Conservation (phyloP, 139 green algal species). For the Ostreobium quekettii region DNA sequence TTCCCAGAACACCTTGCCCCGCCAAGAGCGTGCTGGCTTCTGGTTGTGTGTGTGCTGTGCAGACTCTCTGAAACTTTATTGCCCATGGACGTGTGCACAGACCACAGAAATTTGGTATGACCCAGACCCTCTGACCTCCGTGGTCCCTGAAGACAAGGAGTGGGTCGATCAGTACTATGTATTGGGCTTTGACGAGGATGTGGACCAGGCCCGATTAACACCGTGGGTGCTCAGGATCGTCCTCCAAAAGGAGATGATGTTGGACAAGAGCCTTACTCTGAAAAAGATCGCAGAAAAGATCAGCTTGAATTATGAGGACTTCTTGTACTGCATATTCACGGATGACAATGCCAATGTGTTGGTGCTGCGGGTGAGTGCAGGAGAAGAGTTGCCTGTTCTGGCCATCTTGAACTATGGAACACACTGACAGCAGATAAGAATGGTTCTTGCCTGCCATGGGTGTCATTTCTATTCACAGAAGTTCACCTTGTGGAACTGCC, state of each 20-base stretch:
- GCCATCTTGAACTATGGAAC: no score
- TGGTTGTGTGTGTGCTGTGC: no score
- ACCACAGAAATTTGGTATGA: slow-evolving; percentile 52
- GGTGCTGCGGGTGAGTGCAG: slow-evolving; percentile 80
- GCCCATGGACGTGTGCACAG: neutral
- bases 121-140: slow-evolving; percentile 50
- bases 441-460: no score
- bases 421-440: no score
- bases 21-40: no score
- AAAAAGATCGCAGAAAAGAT: slow-evolving; percentile 44
- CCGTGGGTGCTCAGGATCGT: slow-evolving; percentile 97
- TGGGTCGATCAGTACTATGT: slow-evolving; percentile 81
- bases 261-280: slow-evolving; percentile 91
- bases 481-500: no score
- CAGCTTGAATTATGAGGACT: slow-evolving; percentile 73
- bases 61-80: no score
- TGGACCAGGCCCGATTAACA: slow-evolving; percentile 56
- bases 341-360: slow-evolving; percentile 95
- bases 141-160: slow-evolving; percentile 84
- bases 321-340: slow-evolving; percentile 87
- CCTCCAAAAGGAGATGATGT: slow-evolving; percentile 81
- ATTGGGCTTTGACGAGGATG: slow-evolving; percentile 72
- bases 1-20: no score
- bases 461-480: no score
- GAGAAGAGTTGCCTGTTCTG: no score